Evolutionary conservation across 129 eudicot genomes (phyloP).

Genomic region (Flaveria ramosissima): DNA sequence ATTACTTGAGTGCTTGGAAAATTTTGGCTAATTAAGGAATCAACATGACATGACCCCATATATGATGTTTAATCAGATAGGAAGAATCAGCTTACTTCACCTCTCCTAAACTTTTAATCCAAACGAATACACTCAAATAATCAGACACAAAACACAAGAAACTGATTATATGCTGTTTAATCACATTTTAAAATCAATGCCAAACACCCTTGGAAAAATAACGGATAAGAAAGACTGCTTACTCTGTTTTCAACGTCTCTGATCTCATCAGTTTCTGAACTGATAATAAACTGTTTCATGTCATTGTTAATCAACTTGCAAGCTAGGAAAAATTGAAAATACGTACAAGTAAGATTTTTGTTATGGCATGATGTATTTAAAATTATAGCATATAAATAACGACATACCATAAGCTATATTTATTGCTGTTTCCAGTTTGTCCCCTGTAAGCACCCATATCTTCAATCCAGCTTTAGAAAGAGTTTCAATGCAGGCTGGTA

Average conservation of each 20-base stretch:
- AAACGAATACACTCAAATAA: not conserved
- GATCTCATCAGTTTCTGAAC: conserved; percentile 90
- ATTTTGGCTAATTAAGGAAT: not conserved
- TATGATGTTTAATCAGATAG: not conserved
- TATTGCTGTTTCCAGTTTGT: conserved; percentile 97
- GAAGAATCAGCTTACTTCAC: not conserved
- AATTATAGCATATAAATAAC: not conserved
- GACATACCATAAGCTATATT: conserved; percentile 87
- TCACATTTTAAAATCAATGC: conserved; percentile 1
- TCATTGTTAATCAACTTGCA: conserved; percentile 88
- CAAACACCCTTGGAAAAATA: not conserved
- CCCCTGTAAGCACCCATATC: conserved; percentile 98
- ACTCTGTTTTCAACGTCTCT: conserved; percentile 87
- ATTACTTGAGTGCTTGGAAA: not conserved
- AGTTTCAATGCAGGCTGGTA: conserved; percentile 96
- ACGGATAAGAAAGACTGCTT: conserved; percentile 27
- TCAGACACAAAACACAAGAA: not conserved
- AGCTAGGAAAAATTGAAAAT: conserved; percentile 48
- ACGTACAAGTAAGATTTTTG: conserved; percentile 9
- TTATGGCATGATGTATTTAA: conserved; percentile 1
- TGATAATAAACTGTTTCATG: conserved; percentile 90
- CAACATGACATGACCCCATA: not conserved
- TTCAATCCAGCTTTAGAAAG: conserved; percentile 91
- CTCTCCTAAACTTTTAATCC: not conserved
- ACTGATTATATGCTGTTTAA: not conserved